A percentile compares a stretch with the other conserved stretches of the same genome.
Conservation (phyloP, 306 rosid species). For the Macrotyloma uniflorum region DNA sequence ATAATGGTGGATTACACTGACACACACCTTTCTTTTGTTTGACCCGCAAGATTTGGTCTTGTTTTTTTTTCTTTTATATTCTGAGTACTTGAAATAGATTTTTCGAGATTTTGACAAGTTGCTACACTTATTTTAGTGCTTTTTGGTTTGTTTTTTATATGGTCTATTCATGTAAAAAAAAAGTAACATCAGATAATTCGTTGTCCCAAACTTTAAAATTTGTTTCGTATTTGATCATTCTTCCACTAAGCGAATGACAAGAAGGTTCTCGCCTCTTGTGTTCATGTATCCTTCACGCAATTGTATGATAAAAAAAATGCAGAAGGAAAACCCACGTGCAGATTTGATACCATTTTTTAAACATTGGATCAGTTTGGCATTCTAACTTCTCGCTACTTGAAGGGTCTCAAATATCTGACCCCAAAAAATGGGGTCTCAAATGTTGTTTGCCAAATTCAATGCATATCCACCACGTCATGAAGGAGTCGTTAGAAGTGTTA, state of each 20-base stretch:
- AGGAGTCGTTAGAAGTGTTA: not conserved
- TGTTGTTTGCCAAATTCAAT: not conserved
- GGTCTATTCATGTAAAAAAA: not conserved
- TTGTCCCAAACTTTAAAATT: not conserved
- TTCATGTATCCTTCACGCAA: not conserved
- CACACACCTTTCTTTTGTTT: not conserved
- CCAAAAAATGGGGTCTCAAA: not conserved
- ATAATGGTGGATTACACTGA: not conserved
- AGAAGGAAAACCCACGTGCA: not conserved
- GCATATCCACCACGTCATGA: not conserved
- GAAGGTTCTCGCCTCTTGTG: not conserved
- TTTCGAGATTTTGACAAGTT: not conserved
- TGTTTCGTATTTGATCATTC: not conserved
- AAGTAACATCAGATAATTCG: not conserved
- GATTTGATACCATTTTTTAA: not conserved
- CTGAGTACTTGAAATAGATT: not conserved
- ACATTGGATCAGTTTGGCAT: not conserved
- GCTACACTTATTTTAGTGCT: not conserved
- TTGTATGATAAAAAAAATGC: not conserved
- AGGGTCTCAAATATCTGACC: not conserved
- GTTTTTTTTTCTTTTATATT: not conserved
- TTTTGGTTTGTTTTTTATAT: not conserved
- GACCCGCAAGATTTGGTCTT: constrained; percentile 2
- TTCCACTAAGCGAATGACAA: not conserved
- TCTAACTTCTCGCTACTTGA: not conserved